Base-by-base conservation (phyloP, 257 asterid genomes). In the Forsythia suspensa region DNA sequence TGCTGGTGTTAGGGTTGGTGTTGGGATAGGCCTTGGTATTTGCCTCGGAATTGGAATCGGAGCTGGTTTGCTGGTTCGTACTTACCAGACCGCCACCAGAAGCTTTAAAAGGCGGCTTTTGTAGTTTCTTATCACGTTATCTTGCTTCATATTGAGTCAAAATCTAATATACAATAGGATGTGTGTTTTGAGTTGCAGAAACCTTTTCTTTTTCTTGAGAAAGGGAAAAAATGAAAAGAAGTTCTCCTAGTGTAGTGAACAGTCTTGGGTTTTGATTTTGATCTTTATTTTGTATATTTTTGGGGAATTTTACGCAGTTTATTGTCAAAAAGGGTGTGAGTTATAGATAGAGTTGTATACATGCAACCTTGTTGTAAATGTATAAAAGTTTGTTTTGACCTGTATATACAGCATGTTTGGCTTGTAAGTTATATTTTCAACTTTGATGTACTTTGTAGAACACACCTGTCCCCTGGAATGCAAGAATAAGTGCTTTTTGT, bases 1-100 rank as follows among this genome's bases (percentile, higher is more conserved):
- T 6, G 86, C 88, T n/a, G 88, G 88, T 0, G 88, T 85, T 4
- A 75, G 88, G 72, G 88, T 82, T 16, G 88, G 88, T 67, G 86
- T 85, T 57, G 88, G 88, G 4, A 77, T 85, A 8, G 85, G 88
- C n/a, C 88, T 85, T 75, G 88, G 88, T 37, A 77, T 85, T 61
- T 85, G 86, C 61, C 82, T 85, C 63, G 88, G 88, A 39, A 51
- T 85, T 20, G 88, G 88, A 13, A 77, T 85, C 6, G 88, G 88
- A 72, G 85, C 83, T 41, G 88, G 88, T 20, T 79, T 85, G 61
- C 75, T 85, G 29, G 85, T 74, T 43, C 84, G 88, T 2, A 74
- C 83, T n/a, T 81, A 84, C 74, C 83, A 78, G 51, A 70, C 81
- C 43, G 75, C 83, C 36, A 77, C 85, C 2, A 43, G 55, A 36